Evolutionary conservation across 371 early-diverging fungal species (phyloP).

Genomic region (Mycotypha africana): DNA sequence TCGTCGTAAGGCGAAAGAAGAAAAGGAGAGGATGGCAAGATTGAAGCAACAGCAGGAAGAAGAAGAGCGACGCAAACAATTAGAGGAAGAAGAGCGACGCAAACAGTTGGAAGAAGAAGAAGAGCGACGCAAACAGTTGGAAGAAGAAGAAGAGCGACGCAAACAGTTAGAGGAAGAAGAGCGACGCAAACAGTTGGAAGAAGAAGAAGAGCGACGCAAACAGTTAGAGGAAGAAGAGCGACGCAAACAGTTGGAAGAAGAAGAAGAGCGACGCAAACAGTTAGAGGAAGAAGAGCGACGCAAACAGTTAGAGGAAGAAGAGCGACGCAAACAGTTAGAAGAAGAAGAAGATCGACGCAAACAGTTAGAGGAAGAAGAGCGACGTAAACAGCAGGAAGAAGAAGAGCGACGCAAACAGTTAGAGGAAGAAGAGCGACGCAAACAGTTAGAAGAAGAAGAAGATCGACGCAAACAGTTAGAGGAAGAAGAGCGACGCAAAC

Average conservation of each 20-base stretch:
- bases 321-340: neutral
- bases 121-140: neutral
- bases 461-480: neutral
- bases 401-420: neutral
- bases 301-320: neutral
- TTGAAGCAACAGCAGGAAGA: conserved; percentile 10
- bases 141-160: conserved; percentile 2
- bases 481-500: neutral
- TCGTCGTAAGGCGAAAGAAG: conserved; percentile 4
- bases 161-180: neutral
- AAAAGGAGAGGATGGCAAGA: conserved; percentile 4
- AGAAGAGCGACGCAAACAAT: conserved; percentile 6
- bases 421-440: neutral
- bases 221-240: conserved; percentile 4
- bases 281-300: conserved; percentile 3
- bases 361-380: conserved; percentile 1
- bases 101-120: conserved; percentile 2
- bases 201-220: conserved; percentile 1
- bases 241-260: neutral
- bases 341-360: neutral
- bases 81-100: conserved; percentile 8
- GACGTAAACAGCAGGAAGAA: neutral
- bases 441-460: neutral
- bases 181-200: neutral
- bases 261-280: neutral